Percentiles rank a stretch among this genome's conserved stretches.
Conservation (phyloP, 257 asterid species). For the Nicotiana knightiana region DNA sequence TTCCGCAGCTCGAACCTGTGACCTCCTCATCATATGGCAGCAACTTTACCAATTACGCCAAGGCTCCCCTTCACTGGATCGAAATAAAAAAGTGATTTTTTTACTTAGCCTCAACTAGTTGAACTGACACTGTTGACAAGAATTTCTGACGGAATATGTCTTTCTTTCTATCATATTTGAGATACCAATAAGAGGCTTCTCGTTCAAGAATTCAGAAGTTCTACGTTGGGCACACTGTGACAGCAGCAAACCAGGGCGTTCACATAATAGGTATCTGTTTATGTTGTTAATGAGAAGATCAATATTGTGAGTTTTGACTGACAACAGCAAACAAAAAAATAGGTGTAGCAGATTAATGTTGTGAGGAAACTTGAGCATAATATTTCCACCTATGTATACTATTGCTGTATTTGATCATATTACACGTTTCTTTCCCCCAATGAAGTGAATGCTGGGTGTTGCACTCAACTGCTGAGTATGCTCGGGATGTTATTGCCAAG, state of each 20-base stretch:
- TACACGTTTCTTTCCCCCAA: not conserved
- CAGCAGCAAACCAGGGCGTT: constrained; percentile 85
- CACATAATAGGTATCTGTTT: constrained; percentile 41
- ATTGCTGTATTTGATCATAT: not conserved
- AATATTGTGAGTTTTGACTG: not conserved
- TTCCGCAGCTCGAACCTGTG: too few relatives aligned
- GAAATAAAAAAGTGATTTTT: not conserved
- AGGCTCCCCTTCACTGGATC: not conserved
- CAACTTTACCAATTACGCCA: too few relatives aligned
- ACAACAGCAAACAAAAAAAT: not conserved
- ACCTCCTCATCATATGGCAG: too few relatives aligned
- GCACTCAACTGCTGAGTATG: constrained; percentile 79
- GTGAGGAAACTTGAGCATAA: not conserved
- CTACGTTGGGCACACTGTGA: constrained; percentile 75
- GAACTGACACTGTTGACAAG: not conserved
- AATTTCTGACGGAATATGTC: not conserved
- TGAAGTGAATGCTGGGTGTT: constrained; percentile 81
- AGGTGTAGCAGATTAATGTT: not conserved
- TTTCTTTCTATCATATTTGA: constrained; percentile 26
- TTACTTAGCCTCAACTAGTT: not conserved
- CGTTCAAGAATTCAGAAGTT: constrained; percentile 62
- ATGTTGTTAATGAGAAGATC: not conserved
- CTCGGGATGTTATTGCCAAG: constrained; percentile 54
- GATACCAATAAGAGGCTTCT: constrained; percentile 66
- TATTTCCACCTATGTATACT: not conserved